Evolutionary conservation across 2,329 filamentous ascomycete species (phyloP), one percentile per base, ranked within the genome.

Genomic region (Cercospora brassicicola): DNA sequence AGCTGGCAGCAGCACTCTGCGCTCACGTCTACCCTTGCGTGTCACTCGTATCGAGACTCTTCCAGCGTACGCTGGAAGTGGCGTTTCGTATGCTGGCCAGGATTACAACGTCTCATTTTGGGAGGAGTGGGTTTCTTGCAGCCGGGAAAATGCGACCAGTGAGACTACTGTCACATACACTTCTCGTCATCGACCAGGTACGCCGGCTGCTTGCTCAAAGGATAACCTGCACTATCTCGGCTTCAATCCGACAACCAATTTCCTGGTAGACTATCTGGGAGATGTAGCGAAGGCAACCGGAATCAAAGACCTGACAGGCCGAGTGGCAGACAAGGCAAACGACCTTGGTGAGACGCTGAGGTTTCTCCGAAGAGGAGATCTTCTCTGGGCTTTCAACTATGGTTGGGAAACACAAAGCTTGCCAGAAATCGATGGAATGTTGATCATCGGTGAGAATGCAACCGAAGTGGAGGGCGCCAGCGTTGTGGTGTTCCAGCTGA

Each of bases 351-450:
- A 59, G 18, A 69, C 71, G 2, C n/a, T 74, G 67, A 70, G 73
- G 15, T 39, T 74, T 28, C 39, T 65, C 5, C 63, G 69, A 18
- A 56, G 70, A 64, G 73, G 70, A 2, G 59, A 71, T 20, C 42
- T 74, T 65, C 65, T 74, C 4, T 74, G 73, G 73, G 73, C 70
- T 0, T 69, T 74, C 60, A 74, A 74, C 13, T 74, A 74, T 64
- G 70, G 72, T 3, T 69, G 57, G 59, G 69, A 72, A 8, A 61
- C 68, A 23, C 65, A 73, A n/a, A 55, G 36, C 13, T 23, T 66
- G 18, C 73, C 73, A 1, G 39, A 53, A 2, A 45, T 73, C 0
- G 62, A 71, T 1, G 72, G 70, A 1, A 64, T 65, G 1, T 28
- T 73, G 11, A 66, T 74, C 20, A 56, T 74, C 59, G 72, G 72